phyloP scores from a whole-genome alignment of 495 filamentous ascomycete genomes.

The Thermochaetoides thermophila region DNA sequence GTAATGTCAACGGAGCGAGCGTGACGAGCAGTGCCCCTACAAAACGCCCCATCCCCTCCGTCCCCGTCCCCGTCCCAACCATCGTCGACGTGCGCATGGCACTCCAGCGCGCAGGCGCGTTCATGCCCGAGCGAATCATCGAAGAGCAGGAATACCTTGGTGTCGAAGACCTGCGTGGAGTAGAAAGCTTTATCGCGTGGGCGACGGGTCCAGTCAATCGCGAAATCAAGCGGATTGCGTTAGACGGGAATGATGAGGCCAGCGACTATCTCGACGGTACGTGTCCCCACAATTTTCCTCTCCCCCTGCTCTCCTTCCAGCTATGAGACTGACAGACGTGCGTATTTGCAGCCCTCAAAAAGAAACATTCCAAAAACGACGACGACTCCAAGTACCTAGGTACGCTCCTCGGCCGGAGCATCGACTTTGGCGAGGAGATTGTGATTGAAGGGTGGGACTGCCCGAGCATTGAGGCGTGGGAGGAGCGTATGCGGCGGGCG shows the following conservation, averaged over 20 bases:
- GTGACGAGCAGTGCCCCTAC: neutral
- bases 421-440: conserved; percentile 48
- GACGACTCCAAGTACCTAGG: conserved; percentile 70
- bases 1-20: too few relatives aligned
- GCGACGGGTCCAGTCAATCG: conserved; percentile 47
- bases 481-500: conserved; percentile 16
- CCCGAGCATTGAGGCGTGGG: conserved; percentile 55
- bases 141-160: conserved; percentile 22
- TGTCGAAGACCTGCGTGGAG: conserved; percentile 57
- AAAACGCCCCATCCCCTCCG: neutral
- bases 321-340: neutral
- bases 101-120: conserved; percentile 55
- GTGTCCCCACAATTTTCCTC: conserved; percentile 1
- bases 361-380: conserved; percentile 65
- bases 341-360: conserved; percentile 45
- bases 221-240: conserved; percentile 51
- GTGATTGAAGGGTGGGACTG: conserved; percentile 61
- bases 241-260: conserved; percentile 34
- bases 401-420: conserved; percentile 57
- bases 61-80: conserved; percentile 23
- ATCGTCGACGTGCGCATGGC: conserved; percentile 74
- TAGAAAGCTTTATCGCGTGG: conserved; percentile 63
- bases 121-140: conserved; percentile 42
- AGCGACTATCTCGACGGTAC: conserved; percentile 59
- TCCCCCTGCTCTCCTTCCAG: too few relatives aligned